These are phyloP conservation scores for Vachellia collinsii DNA, from an alignment of 306 rosid species.

Conservation along the genomic window DNA sequence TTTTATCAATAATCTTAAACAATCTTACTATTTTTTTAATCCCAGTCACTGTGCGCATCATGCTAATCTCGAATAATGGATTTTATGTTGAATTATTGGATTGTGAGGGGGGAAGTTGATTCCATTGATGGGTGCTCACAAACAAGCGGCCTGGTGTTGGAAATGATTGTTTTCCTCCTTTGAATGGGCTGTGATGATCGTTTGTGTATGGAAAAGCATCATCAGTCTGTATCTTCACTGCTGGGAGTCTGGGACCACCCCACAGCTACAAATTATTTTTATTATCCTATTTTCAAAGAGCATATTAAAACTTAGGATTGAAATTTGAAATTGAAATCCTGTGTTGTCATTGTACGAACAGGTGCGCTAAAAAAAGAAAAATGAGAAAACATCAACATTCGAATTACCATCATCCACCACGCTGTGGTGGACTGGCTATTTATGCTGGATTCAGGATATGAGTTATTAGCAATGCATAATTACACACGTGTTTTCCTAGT, in stretches of 20 bases:
- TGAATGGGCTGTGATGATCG: conserved; percentile 44
- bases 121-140: conserved; percentile 16
- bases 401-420: too few species aligned
- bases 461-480: too few species aligned
- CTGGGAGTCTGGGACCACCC: conserved; percentile 45
- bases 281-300: too few species aligned
- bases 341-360: conserved; percentile 24
- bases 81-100: conserved; percentile 24
- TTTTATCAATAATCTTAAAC: too few species aligned
- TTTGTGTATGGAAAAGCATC: conserved; percentile 34
- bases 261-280: neutral
- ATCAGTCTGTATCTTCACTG: conserved; percentile 27
- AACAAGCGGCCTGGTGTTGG: conserved; percentile 13
- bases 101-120: conserved; percentile 12
- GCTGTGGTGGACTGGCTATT: too few species aligned
- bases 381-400: neutral
- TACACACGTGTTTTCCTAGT: neutral
- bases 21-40: neutral
- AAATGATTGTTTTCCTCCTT: conserved; percentile 41
- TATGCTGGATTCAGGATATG: too few species aligned
- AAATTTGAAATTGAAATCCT: neutral
- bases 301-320: neutral
- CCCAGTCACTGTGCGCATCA: neutral
- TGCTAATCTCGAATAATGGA: neutral
- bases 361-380: conserved; percentile 11